phyloP scores from a whole-genome alignment of 768 basidiomycete species.

The Cystofilobasidium macerans region DNA sequence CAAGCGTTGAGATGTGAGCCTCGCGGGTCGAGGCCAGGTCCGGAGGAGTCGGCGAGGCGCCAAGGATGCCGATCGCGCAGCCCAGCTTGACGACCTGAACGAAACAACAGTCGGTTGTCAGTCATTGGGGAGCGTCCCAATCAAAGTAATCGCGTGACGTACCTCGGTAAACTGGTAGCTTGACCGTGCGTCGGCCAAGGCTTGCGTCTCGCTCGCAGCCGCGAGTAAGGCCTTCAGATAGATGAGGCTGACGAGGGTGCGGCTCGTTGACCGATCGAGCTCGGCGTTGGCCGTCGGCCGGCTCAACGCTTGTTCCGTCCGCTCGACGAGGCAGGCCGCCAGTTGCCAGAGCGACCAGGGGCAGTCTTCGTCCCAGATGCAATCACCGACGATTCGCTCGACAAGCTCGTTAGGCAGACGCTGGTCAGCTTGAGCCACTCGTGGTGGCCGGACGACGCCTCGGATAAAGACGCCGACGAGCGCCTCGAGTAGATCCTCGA shows the following conservation, averaged over 20 bases:
- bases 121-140: too few relatives aligned
- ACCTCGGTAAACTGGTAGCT: constrained; percentile 1
- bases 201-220: neutral
- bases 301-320: neutral
- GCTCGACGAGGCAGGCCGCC: neutral
- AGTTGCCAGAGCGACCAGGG: constrained; percentile 1
- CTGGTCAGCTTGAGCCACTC: neutral
- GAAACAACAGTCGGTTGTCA: too few relatives aligned
- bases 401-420: neutral
- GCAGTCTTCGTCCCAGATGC: neutral
- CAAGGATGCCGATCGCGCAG: neutral
- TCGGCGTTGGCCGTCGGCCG: neutral
- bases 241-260: constrained; percentile 10
- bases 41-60: neutral
- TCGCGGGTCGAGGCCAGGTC: neutral
- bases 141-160: neutral
- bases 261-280: neutral
- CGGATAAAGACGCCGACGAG: constrained; percentile 17
- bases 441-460: constrained; percentile 1
- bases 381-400: neutral
- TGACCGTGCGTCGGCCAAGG: neutral
- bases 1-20: constrained; percentile 11
- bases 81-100: neutral
- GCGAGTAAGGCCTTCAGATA: constrained; percentile 19
- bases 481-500: neutral